A percentile compares a stretch with the other conserved stretches of the same genome.
phyloP scores from a whole-genome alignment of 108 stramenopile species.

The Mayamaea pseudoterrestris region DNA sequence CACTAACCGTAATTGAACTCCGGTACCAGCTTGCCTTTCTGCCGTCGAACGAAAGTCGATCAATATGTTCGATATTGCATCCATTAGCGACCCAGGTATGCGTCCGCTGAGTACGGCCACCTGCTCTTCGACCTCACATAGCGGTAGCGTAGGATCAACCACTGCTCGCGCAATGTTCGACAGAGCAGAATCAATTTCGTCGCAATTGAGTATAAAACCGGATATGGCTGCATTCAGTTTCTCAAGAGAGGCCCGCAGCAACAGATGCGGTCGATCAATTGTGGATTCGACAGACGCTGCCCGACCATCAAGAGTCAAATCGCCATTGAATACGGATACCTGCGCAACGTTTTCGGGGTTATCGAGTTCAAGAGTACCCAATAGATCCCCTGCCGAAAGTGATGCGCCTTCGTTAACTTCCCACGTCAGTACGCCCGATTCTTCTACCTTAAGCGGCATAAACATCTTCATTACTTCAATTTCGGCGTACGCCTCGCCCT shows the following conservation, averaged over 20 bases:
- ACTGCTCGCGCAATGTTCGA: constrained; percentile 56
- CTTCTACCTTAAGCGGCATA: constrained; percentile 96
- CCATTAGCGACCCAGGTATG: constrained; percentile 61
- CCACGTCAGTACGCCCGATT: constrained; percentile 85
- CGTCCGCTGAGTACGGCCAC: constrained; percentile 87
- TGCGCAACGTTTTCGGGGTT: constrained; percentile 86
- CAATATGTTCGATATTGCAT: constrained; percentile 42
- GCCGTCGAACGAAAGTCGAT: constrained; percentile 29
- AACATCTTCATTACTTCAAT: constrained; percentile 99
- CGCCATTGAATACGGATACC: constrained; percentile 61
- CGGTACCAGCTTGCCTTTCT: constrained; percentile 10
- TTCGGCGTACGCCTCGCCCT: constrained; percentile 89
- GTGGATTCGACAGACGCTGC: constrained; percentile 18
- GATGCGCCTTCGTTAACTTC: constrained; percentile 84
- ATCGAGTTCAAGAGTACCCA: constrained; percentile 87
- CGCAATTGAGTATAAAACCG: constrained; percentile 61
- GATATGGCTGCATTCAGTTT: constrained; percentile 70
- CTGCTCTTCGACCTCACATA: constrained; percentile 88
- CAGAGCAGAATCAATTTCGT: constrained; percentile 40
- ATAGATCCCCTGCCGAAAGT: constrained; percentile 81
- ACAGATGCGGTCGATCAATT: constrained; percentile 49
- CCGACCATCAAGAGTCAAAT: constrained; percentile 56
- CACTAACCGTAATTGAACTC: constrained; percentile 22
- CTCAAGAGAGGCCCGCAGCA: constrained; percentile 59
- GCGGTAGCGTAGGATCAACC: constrained; percentile 67